phyloP scores from a whole-genome alignment of 225 moss, liverwort and hornwort species.

The Climacium dendroides region DNA sequence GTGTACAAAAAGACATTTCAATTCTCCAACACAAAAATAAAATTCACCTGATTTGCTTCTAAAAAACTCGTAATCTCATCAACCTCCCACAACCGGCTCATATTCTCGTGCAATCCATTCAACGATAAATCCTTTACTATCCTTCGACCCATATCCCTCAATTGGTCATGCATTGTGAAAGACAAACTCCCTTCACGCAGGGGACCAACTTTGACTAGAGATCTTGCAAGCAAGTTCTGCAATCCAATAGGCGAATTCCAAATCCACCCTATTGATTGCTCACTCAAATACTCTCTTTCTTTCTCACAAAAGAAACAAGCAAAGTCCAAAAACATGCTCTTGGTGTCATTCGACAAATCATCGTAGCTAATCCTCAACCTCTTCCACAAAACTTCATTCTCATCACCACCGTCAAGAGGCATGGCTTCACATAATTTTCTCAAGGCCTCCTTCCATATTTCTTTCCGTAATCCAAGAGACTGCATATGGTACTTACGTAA shows the following conservation, averaged over 20 bases:
- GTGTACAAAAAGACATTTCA: not conserved
- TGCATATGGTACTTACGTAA: too few species aligned
- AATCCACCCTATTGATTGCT: too few species aligned
- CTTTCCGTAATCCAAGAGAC: too few species aligned
- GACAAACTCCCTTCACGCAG: fast-evolving
- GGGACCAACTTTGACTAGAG: too few species aligned
- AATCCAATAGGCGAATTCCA: too few species aligned
- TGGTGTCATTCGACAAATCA: too few species aligned
- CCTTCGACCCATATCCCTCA: not conserved
- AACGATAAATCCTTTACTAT: not conserved
- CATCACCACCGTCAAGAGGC: too few species aligned
- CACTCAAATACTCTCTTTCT: fast-evolving
- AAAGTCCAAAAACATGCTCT: too few species aligned
- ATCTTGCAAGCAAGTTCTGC: too few species aligned
- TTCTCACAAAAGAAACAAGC: too few species aligned
- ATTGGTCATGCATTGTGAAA: not conserved
- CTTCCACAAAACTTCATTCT: too few species aligned
- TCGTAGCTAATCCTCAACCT: too few species aligned
- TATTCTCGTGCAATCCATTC: fast-evolving
- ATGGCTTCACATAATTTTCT: fast-evolving
- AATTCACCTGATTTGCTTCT: not conserved
- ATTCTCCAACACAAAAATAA: not conserved
- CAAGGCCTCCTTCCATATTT: fast-evolving
- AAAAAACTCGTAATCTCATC: not conserved
- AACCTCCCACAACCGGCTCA: not conserved